Evolutionary conservation across 2,329 filamentous ascomycete species (phyloP).

Genomic region (Fusarium sp.): DNA sequence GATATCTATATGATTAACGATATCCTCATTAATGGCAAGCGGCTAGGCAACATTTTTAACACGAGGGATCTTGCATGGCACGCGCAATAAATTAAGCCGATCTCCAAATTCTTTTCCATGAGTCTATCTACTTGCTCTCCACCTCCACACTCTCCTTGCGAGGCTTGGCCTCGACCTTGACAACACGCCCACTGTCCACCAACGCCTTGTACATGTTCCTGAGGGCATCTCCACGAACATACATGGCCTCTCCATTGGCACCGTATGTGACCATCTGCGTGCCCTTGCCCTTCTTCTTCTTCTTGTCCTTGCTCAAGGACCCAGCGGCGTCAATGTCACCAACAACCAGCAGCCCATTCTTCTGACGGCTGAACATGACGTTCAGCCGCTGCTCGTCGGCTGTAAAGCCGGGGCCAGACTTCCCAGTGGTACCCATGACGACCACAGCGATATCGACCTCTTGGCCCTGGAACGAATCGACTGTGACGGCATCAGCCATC

Average conservation of each 20-base stretch:
- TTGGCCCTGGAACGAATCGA: background rate
- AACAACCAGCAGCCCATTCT: too few relatives aligned
- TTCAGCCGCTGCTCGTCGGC: too few relatives aligned
- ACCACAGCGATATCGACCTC: background rate
- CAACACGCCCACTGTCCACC: background rate
- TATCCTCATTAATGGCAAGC: background rate
- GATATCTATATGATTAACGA: conserved; percentile 2
- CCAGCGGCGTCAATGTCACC: background rate
- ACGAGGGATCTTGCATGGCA: background rate
- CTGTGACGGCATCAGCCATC: background rate
- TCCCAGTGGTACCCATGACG: background rate
- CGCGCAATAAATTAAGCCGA: background rate
- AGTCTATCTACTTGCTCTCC: too few relatives aligned
- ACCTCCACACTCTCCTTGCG: too few relatives aligned
- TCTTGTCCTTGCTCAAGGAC: background rate
- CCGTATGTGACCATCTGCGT: background rate
- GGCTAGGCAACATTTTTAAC: background rate
- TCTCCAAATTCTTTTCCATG: conserved; percentile 1
- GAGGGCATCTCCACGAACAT: background rate
- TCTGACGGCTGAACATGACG: too few relatives aligned
- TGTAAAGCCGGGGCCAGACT: too few relatives aligned
- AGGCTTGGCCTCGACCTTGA: too few relatives aligned
- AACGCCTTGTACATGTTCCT: background rate
- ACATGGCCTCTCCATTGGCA: background rate
- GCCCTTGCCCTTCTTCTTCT: background rate